Evolutionary conservation across 352 stramenopile species (phyloP), one percentile per base, ranked within the genome.

Genomic region (Phytophthora multivora): DNA sequence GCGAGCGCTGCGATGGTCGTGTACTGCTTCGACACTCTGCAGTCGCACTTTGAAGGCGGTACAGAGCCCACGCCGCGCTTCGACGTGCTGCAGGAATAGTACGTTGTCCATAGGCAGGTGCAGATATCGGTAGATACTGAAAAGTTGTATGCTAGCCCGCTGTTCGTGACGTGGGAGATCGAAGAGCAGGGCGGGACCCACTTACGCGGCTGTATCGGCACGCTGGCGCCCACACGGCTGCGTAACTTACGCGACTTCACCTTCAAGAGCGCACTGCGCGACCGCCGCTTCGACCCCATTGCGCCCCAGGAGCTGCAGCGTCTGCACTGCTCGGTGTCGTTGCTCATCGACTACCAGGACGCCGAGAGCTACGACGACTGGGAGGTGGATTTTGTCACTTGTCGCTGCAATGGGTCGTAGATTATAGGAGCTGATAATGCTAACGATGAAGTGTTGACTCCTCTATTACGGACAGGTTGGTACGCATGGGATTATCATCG

Each of bases 111-210:
- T 35, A 33, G 8, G 11, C 28, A 12, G 28, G 11, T 13, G 11
- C 8, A 33, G 9, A 0, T 13, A 4, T 12, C 8, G 10, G 2
- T 33, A 33, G 28, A 33, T 33, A 13, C 28, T 33, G 28, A 33
- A 33, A 33, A 9, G 8, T 33, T 33, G 28, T 33, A 33, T 25
- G 9, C 38, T 35, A 92, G 83, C 46, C 85, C 85, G 52, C 67
- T 94, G 35, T 94, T 94, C 55, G 85, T 94, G 68, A 94, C 85
- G 51, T 94, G 85, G 85, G 85, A 94, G 71, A 88, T 85, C 50
- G 85, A 93, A 59, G 61, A 75, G 35, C 48, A 77, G 12, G 68
- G 72, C 42, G 75, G 73, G 15, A 66, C 67, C 28, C 65, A 74
- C 7, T 51, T 94, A 46, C 85, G 85, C 30, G 85, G 85, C 49